phyloP scores from a whole-genome alignment of 2,329 filamentous ascomycete species.

The Rachicladosporium sp. region DNA sequence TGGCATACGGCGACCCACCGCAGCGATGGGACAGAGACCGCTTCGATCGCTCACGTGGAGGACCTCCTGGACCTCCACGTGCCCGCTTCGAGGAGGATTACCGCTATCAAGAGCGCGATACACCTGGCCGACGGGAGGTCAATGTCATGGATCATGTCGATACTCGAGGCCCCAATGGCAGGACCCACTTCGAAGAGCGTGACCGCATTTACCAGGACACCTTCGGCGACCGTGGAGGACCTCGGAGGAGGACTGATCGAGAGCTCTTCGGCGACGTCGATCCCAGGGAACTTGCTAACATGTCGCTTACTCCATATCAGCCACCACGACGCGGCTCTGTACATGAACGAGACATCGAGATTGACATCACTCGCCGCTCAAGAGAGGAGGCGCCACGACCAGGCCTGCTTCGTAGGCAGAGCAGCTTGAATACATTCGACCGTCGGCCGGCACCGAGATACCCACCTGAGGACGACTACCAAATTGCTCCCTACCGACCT shows the following conservation, averaged over 20 bases:
- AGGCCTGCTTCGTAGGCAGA: slow-evolving; percentile 64
- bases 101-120: slow-evolving; percentile 25
- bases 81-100: slow-evolving; percentile 34
- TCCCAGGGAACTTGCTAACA: slow-evolving; percentile 35
- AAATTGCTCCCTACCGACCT: slow-evolving; percentile 53
- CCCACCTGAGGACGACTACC: slow-evolving; percentile 47
- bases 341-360: slow-evolving; percentile 40
- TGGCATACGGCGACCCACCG: slow-evolving; percentile 31
- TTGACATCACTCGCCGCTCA: slow-evolving; percentile 18
- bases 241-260: slow-evolving; percentile 25
- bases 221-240: slow-evolving; percentile 3
- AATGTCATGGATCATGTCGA: slow-evolving; percentile 29
- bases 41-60: slow-evolving; percentile 35
- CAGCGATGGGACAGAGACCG: slow-evolving; percentile 39
- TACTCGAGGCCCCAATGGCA: slow-evolving; percentile 19
- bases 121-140: slow-evolving; percentile 29
- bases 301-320: slow-evolving; percentile 45
- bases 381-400: slow-evolving; percentile 50
- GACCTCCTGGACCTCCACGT: slow-evolving; percentile 8
- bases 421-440: slow-evolving; percentile 83
- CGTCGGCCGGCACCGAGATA: slow-evolving; percentile 51
- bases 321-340: slow-evolving; percentile 17
- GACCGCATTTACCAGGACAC: slow-evolving; percentile 40
- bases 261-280: slow-evolving; percentile 37
- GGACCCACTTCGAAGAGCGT: slow-evolving; percentile 35